Percentiles rank a stretch among this genome's conserved stretches.
These are phyloP conservation scores for Daldinia bambusicola DNA, from an alignment of 495 filamentous ascomycete genomes.

Conservation along the genomic window DNA sequence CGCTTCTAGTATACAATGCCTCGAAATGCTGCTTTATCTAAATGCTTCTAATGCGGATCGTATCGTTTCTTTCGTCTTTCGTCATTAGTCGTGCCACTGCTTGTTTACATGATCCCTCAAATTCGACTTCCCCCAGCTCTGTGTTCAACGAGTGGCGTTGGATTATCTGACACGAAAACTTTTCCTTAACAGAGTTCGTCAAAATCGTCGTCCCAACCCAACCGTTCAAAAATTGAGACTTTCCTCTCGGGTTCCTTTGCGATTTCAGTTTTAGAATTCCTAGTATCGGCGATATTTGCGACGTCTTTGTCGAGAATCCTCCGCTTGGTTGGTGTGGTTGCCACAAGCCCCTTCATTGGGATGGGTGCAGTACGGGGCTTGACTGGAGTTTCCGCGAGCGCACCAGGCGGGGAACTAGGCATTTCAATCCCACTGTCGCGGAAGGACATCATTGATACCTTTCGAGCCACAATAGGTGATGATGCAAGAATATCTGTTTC, in stretches of 20 bases:
- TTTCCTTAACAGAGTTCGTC: slow-evolving; percentile 49
- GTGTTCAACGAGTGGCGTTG: not conserved
- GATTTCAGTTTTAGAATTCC: slow-evolving; percentile 31
- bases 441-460: slow-evolving; percentile 58
- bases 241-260: slow-evolving; percentile 46
- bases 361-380: slow-evolving; percentile 38
- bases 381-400: slow-evolving; percentile 53
- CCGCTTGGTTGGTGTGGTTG: slow-evolving; percentile 46
- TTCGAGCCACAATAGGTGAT: slow-evolving; percentile 59
- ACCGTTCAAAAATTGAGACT: slow-evolving; percentile 70
- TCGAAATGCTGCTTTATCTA: slow-evolving; percentile 20
- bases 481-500: slow-evolving; percentile 47
- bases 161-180: not conserved
- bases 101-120: not conserved
- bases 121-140: not conserved
- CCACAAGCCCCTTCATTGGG: slow-evolving; percentile 28
- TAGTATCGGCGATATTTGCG: slow-evolving; percentile 29
- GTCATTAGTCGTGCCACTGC: slow-evolving; percentile 25
- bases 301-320: slow-evolving; percentile 57
- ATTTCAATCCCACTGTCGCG: slow-evolving; percentile 50
- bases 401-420: slow-evolving; percentile 51
- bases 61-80: slow-evolving; percentile 36
- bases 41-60: slow-evolving; percentile 39
- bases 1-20: slow-evolving; percentile 22
- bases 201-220: slow-evolving; percentile 83